Conservation (phyloP, 768 basidiomycete species). For the Leccinum sublutescens region DNA sequence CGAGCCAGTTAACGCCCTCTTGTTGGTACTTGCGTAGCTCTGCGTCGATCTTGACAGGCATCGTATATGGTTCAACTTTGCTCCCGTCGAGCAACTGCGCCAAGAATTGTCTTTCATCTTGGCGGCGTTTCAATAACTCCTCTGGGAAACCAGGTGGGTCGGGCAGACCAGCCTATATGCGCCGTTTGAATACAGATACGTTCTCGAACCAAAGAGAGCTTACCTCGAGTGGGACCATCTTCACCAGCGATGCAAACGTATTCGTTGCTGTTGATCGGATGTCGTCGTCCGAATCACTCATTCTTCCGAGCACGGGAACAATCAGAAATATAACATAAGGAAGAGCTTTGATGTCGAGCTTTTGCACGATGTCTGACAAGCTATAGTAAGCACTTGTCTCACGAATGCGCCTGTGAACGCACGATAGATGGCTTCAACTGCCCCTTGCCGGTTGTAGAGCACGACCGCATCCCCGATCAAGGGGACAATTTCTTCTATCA, state of each 20-base stretch:
- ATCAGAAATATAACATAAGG: slow-evolving; percentile 97
- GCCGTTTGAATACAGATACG: not conserved
- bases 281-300: slow-evolving; percentile 93
- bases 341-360: slow-evolving; percentile 88
- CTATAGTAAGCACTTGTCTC: slow-evolving; percentile 12
- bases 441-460: slow-evolving; percentile 80
- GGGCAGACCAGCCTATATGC: slow-evolving; percentile 83
- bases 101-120: slow-evolving; percentile 87
- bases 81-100: slow-evolving; percentile 91
- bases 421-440: slow-evolving; percentile 68
- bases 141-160: slow-evolving; percentile 91
- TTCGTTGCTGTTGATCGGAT: slow-evolving; percentile 94
- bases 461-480: slow-evolving; percentile 75
- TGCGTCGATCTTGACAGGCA: slow-evolving; percentile 88
- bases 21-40: slow-evolving; percentile 97
- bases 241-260: slow-evolving; percentile 94
- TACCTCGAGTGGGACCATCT: slow-evolving; percentile 98
- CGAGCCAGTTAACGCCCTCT: slow-evolving; percentile 98
- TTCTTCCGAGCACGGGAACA: slow-evolving; percentile 92
- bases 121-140: slow-evolving; percentile 81
- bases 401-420: not conserved
- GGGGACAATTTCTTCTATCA: slow-evolving; percentile 84
- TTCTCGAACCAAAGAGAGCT: slow-evolving; percentile 13
- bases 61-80: slow-evolving; percentile 86
- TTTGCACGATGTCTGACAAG: slow-evolving; percentile 79